These are phyloP conservation scores for Tripidium arundinaceum DNA, from an alignment of 202 grass and related monocot species.

Conservation along the genomic window DNA sequence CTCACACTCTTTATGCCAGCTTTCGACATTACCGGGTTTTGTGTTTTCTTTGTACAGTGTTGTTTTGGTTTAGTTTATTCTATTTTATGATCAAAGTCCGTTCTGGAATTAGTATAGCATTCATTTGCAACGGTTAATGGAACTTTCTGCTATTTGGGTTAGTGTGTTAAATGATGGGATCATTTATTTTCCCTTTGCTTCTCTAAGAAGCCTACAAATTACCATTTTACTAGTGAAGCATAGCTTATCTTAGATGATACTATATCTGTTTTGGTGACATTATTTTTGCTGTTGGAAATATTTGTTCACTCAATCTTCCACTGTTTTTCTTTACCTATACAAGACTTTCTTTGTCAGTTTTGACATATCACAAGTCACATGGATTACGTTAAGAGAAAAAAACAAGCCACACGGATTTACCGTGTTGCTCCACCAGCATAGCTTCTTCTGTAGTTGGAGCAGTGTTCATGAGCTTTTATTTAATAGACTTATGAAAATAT, in stretches of 20 bases:
- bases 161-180: neutral
- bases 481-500: constrained; percentile 25
- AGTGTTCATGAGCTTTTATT: constrained; percentile 1
- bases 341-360: constrained; percentile 27
- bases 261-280: constrained; percentile 16
- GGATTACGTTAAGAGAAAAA: neutral
- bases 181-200: neutral
- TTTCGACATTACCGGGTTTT: neutral
- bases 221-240: neutral
- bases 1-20: constrained; percentile 1
- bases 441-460: constrained; percentile 10
- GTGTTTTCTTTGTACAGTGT: too few relatives aligned
- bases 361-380: neutral
- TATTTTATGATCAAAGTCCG: neutral
- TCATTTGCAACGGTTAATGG: neutral
- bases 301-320: neutral
- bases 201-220: neutral
- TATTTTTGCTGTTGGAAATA: neutral
- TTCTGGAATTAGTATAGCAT: neutral
- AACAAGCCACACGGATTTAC: neutral
- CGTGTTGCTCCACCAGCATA: neutral
- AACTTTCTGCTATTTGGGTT: neutral
- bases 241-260: neutral
- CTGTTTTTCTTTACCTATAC: neutral
- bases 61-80: neutral